Evolutionary conservation across 2,329 filamentous ascomycete species (phyloP).

Genomic region (Cercospora sp.): DNA sequence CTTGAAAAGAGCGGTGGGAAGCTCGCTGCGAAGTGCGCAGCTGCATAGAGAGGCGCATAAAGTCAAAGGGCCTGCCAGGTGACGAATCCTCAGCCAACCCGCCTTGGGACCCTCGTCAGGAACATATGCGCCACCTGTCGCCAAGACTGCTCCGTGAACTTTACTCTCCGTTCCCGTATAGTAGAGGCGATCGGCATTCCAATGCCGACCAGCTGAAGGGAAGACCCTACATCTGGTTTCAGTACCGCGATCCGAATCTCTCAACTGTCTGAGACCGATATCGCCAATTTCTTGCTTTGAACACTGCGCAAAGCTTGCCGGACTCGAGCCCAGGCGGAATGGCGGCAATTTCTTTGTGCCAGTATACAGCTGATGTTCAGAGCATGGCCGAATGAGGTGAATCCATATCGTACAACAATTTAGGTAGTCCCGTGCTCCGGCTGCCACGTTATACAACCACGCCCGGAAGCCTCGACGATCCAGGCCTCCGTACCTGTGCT

Average conservation of each 20-base stretch:
- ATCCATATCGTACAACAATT: neutral
- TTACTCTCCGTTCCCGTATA: neutral
- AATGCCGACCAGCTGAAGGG: neutral
- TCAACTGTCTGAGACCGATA: neutral
- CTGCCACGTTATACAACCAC: neutral
- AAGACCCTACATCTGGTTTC: neutral
- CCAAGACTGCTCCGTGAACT: neutral
- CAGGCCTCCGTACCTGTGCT: neutral
- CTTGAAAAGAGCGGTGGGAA: neutral
- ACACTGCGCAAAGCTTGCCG: neutral
- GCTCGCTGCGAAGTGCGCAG: neutral
- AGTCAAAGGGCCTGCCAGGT: neutral
- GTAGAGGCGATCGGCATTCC: neutral
- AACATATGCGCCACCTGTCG: neutral
- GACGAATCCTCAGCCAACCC: neutral
- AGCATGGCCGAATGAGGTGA: neutral
- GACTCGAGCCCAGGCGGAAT: neutral
- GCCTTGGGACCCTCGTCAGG: neutral
- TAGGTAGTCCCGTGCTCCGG: neutral
- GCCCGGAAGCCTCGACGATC: neutral
- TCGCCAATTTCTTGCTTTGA: neutral
- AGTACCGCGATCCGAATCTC: neutral
- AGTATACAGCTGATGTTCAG: neutral
- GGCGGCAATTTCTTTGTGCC: neutral
- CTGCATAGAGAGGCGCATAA: neutral